Conservation (phyloP, 1,284 basidiomycete species). For the Rhodotorula sp. region DNA sequence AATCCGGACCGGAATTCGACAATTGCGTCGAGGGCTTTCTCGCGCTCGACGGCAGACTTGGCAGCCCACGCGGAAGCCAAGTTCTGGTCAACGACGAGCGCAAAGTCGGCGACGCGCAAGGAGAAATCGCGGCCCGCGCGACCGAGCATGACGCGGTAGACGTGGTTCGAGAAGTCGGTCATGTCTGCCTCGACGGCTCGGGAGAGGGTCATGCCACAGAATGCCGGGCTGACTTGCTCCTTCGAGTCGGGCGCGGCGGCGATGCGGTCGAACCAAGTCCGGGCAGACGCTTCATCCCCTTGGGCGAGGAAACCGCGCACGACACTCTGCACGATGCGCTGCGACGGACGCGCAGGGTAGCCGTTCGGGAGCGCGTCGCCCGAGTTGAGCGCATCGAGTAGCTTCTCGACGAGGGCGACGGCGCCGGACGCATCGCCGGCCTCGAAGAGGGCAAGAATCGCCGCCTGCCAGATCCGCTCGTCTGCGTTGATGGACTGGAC, state of each 20-base stretch:
- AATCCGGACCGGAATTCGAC: slow-evolving; percentile 27
- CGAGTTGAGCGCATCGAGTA: slow-evolving; percentile 60
- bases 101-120: slow-evolving; percentile 26
- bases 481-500: slow-evolving; percentile 46
- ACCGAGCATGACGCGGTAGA: slow-evolving; percentile 26
- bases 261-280: slow-evolving; percentile 65
- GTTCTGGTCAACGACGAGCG: slow-evolving; percentile 28
- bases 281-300: slow-evolving; percentile 65
- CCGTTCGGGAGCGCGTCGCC: slow-evolving; percentile 48
- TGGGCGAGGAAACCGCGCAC: slow-evolving; percentile 65
- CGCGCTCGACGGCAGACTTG: background rate
- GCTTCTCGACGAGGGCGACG: slow-evolving; percentile 67
- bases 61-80: slow-evolving; percentile 16
- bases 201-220: slow-evolving; percentile 47
- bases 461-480: slow-evolving; percentile 64
- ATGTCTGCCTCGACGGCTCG: slow-evolving; percentile 48
- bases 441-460: slow-evolving; percentile 73
- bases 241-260: slow-evolving; percentile 34
- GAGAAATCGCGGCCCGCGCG: background rate
- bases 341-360: slow-evolving; percentile 61
- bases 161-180: slow-evolving; percentile 41
- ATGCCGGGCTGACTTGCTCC: background rate
- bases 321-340: slow-evolving; percentile 59
- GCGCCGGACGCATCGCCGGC: slow-evolving; percentile 65
- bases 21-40: slow-evolving; percentile 12